Evolutionary conservation across 257 asterid genomes (phyloP), one percentile per base, ranked within the genome.

Genomic region (Leonotis leonurus): DNA sequence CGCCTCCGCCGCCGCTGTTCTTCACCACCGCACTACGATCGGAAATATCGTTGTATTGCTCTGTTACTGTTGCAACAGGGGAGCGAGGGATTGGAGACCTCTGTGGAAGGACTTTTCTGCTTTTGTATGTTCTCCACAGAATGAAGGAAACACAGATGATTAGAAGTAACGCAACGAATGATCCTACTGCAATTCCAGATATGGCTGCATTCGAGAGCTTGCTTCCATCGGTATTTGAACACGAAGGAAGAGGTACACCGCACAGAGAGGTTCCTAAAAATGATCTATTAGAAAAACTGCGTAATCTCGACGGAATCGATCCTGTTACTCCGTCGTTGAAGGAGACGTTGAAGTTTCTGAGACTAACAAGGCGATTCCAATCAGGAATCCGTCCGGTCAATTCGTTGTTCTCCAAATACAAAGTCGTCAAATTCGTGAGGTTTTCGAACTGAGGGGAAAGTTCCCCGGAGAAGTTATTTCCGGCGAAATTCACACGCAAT

Each of bases 101-200:
- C 33, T 17, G 67, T 8, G 65, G 53, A 8, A 54, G 65, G 50
- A 37, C 56, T 36, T 69, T 68, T n/a, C 45, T 40, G 8, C 32
- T 48, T 62, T 68, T 21, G 50, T 33, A 68, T 36, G 53, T 78
- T 67, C 60, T 75, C 80, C 79, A 57, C 2, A 69, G 11, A 44
- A 86, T 3, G 43, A 74, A 44, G 5, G 40, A 10, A 56, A 58
- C 9, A 0, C 60, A 8, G 20, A 78, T 12, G n/a, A 70, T 41
- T 30, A 78, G n/a, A 20, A 81, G 10, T 0, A 78, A 11, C 3
- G 70, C 72, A 1, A 71, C 3, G 12, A 43, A 9, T 25, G 89
- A 79, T 45, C 85, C 89, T 1, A 76, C 43, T 7, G 65, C 79
- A 27, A 86, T 83, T 48, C 95, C 89, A 1, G 87, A 92, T 29